phyloP scores from a whole-genome alignment of 768 basidiomycete species.

The Xanthoconium stramineum region DNA sequence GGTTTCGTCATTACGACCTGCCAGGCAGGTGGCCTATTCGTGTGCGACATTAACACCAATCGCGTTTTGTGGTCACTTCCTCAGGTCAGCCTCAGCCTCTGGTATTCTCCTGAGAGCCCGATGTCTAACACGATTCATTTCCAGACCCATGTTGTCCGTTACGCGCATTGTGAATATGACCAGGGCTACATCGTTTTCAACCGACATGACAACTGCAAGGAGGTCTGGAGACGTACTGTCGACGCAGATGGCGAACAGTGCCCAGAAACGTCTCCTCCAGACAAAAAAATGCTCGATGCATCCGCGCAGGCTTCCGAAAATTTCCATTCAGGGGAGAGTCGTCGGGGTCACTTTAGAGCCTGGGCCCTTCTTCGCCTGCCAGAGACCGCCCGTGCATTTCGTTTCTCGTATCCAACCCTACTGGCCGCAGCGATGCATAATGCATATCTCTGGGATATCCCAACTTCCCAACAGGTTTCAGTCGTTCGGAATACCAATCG shows the following conservation, averaged over 20 bases:
- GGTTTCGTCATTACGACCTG: slow-evolving; percentile 61
- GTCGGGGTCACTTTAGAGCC: slow-evolving; percentile 55
- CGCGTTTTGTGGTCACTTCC: slow-evolving; percentile 62
- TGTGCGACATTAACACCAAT: slow-evolving; percentile 51
- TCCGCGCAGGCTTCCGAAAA: slow-evolving; percentile 20
- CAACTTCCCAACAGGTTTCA: slow-evolving; percentile 47
- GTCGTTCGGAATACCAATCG: slow-evolving; percentile 23
- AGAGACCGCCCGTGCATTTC: slow-evolving; percentile 48
- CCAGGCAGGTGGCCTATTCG: slow-evolving; percentile 51
- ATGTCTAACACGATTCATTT: slow-evolving; percentile 1
- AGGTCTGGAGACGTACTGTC: slow-evolving; percentile 62
- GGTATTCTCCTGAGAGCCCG: neutral
- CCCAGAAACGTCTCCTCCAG: slow-evolving; percentile 32
- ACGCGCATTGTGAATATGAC: slow-evolving; percentile 73
- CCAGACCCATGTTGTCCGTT: slow-evolving; percentile 19
- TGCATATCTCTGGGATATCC: slow-evolving; percentile 64
- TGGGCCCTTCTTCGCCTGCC: slow-evolving; percentile 57
- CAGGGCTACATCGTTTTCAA: slow-evolving; percentile 71
- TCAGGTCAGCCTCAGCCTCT: slow-evolving; percentile 35
- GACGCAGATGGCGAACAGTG: slow-evolving; percentile 28
- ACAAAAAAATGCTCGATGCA: slow-evolving; percentile 24
- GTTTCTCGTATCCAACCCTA: slow-evolving; percentile 66
- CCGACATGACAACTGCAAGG: slow-evolving; percentile 51
- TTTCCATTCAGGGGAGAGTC: slow-evolving; percentile 7
- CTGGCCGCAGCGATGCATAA: slow-evolving; percentile 43